Conservation (phyloP, 2,329 filamentous ascomycete genomes). For the Fusarium anguioides region DNA sequence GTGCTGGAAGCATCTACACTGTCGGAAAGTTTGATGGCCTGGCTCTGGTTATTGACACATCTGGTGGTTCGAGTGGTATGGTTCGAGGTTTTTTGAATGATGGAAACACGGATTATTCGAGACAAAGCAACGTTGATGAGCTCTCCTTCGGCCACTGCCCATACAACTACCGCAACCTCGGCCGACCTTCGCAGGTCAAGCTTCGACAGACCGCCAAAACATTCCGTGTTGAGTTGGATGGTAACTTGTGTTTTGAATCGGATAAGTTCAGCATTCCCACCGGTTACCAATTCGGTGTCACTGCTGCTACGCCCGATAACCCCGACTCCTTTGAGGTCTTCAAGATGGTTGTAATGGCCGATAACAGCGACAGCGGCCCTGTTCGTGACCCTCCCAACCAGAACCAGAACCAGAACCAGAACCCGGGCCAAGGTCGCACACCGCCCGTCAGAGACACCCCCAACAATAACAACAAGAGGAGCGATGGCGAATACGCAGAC, state of each 20-base stretch:
- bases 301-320: constrained; percentile 87
- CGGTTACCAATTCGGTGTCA: constrained; percentile 88
- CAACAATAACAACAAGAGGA: constrained; percentile 42
- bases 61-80: constrained; percentile 80
- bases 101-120: constrained; percentile 81
- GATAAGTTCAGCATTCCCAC: constrained; percentile 80
- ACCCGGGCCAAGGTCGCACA: constrained; percentile 21
- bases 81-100: constrained; percentile 95
- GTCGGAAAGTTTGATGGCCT: constrained; percentile 90
- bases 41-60: constrained; percentile 85
- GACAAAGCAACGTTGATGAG: constrained; percentile 78
- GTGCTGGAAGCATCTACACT: constrained; percentile 84
- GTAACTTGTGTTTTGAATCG: constrained; percentile 83
- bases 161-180: constrained; percentile 91
- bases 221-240: constrained; percentile 85
- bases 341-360: constrained; percentile 80
- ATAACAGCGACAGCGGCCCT: constrained; percentile 51
- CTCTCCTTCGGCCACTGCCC: constrained; percentile 94
- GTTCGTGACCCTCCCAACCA: constrained; percentile 45
- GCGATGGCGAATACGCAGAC: constrained; percentile 60
- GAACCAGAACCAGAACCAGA: constrained; percentile 11
- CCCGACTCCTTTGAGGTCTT: constrained; percentile 96
- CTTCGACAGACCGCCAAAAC: constrained; percentile 71
- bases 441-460: constrained; percentile 34
- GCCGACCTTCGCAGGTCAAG: constrained; percentile 82